Evolutionary conservation across 345 rosid species (phyloP), one percentile per base, ranked within the genome.

Genomic region (Syzygium aqueum): DNA sequence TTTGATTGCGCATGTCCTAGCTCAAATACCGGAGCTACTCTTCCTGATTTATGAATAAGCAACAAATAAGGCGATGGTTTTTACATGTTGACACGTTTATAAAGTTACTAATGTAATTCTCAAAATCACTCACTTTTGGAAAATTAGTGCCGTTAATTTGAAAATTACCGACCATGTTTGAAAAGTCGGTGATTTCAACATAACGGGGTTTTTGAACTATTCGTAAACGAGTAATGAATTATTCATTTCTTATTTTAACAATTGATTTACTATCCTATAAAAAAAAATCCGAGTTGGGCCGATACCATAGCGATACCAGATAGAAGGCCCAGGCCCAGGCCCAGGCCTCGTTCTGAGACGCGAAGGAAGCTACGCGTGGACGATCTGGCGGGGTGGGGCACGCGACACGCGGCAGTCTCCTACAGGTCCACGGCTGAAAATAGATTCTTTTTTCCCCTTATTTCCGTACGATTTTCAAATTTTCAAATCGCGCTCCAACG

Each of bases 401-500:
- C 2, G 80, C 33, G 80, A 67, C 80, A 67, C 25, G 80, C 80
- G 23, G 80, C 80, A 67, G 46, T 0, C 46, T 67, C 46, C 13
- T 33, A 40, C 46, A 67, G 80, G 80, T 67, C 80, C 80, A 67
- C 80, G 80, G 19, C 46, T 33, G 80, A 67, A 9, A 67, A 67
- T 59, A 12, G 46, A 33, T 33, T 8, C 7, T 67, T 0, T 17
- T 67, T 17, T 25, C 57, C 80, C 46, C 33, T 67, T 33, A 33
- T 67, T 33, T 4, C 80, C 22, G 37, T n/a, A 77, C 40, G 77
- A 56, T 84, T 59, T 85, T 46, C 86, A 37, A 53, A 88, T 92
- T 92, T 92, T 92, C 91, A 93, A 93, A 92, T 28, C 57, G 19
- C 82, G 90, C 90, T 86, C 92, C 91, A 94, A 94, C 95, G 96